A percentile compares a stretch with the other conserved stretches of the same genome.
Conservation (phyloP, 495 filamentous ascomycete species). For the Chaetomium tenue region DNA sequence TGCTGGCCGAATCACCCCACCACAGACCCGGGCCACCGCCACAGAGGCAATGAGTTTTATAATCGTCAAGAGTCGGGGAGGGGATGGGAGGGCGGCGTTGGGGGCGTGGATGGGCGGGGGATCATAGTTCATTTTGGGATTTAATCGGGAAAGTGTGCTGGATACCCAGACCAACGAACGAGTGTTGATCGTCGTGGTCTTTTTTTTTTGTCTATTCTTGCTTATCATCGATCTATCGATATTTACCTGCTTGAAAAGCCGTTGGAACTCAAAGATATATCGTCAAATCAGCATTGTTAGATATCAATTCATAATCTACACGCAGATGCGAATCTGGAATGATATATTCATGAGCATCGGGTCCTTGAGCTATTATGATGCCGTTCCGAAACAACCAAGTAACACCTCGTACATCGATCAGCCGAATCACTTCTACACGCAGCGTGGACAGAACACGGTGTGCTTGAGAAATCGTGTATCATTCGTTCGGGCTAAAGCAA, state of each 20-base stretch:
- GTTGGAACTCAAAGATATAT: not conserved
- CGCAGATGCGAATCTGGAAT: not conserved
- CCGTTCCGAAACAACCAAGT: no score
- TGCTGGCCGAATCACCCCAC: constrained; percentile 23
- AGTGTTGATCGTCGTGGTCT: not conserved
- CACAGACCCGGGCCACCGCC: not conserved
- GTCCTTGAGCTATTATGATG: no score
- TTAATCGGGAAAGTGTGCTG: not conserved
- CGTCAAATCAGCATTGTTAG: not conserved
- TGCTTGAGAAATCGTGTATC: no score
- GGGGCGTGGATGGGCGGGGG: not conserved
- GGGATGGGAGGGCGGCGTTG: not conserved
- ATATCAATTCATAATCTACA: not conserved
- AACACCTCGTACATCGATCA: no score
- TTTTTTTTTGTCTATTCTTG: not conserved
- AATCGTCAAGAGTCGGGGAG: not conserved
- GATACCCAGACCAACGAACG: constrained; percentile 2
- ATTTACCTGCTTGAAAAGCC: not conserved
- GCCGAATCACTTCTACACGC: no score
- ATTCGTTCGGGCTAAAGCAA: not conserved
- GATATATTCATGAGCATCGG: no score
- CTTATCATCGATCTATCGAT: not conserved
- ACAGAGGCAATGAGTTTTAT: not conserved
- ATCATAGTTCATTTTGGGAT: not conserved
- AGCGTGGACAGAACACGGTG: no score